Conservation (phyloP, 2,329 filamentous ascomycete genomes). For the Venturia pyrina region DNA sequence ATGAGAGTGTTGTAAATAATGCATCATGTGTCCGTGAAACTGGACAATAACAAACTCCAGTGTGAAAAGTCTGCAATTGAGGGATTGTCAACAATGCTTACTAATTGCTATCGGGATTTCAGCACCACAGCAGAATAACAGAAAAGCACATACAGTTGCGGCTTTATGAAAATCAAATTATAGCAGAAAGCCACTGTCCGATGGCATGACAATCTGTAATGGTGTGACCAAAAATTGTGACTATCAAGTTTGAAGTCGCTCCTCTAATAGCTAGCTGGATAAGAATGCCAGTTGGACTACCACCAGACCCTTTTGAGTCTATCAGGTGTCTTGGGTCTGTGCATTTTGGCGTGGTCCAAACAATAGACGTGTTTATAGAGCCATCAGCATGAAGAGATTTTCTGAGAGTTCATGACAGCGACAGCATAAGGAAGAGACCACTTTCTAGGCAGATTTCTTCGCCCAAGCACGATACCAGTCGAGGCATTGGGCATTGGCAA, state of each 20-base stretch:
- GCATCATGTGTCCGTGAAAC: neutral
- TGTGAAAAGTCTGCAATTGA: neutral
- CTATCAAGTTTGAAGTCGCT: neutral
- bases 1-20: neutral
- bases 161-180: neutral
- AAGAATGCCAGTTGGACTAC: too few species aligned
- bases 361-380: neutral
- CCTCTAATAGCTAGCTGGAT: neutral
- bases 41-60: neutral
- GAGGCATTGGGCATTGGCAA: constrained; percentile 82
- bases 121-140: neutral
- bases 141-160: neutral
- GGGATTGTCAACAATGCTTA: neutral
- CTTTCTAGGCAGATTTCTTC: neutral
- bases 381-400: neutral
- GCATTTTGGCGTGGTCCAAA: neutral
- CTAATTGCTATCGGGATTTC: neutral
- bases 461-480: constrained; percentile 62
- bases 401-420: neutral
- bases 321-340: neutral
- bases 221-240: neutral
- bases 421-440: neutral
- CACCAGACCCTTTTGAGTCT: too few species aligned
- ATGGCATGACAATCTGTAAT: neutral
- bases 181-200: neutral